These are phyloP conservation scores for Coleophoma cylindrospora DNA, from an alignment of 2,329 filamentous ascomycete genomes.

Conservation along the genomic window DNA sequence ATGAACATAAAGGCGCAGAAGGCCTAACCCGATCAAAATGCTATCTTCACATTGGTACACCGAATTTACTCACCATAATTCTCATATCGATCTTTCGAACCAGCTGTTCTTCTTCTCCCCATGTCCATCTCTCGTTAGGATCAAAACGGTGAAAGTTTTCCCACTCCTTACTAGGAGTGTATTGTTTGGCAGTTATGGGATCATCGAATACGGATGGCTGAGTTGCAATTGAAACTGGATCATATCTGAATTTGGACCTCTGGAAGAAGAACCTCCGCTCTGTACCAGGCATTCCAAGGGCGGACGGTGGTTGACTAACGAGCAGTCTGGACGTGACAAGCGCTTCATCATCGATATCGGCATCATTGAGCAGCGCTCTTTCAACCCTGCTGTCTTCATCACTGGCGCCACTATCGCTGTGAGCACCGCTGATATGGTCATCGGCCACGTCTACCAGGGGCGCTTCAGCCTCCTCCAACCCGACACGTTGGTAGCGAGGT, in stretches of 20 bases:
- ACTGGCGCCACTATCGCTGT: too few relatives aligned
- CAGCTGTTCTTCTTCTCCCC: constrained; percentile 27
- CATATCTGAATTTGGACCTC: constrained; percentile 12
- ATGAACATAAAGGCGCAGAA: constrained; percentile 50
- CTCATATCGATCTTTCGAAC: constrained; percentile 24
- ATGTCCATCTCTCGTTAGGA: constrained; percentile 30
- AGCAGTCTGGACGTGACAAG: too few relatives aligned
- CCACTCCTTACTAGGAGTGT: constrained; percentile 24
- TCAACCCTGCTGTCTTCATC: too few relatives aligned
- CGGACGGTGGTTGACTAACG: neutral
- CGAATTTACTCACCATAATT: constrained; percentile 19
- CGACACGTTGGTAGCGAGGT: too few relatives aligned
- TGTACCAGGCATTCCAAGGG: constrained; percentile 9
- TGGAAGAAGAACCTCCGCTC: constrained; percentile 19
- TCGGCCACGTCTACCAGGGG: too few relatives aligned
- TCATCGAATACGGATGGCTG: constrained; percentile 21
- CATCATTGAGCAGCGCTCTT: too few relatives aligned
- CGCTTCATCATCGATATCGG: too few relatives aligned
- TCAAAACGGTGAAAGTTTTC: constrained; percentile 34
- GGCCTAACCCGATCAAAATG: neutral
- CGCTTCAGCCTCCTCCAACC: too few relatives aligned
- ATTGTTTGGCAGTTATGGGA: constrained; percentile 9
- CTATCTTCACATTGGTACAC: neutral
- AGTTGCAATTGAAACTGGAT: constrained; percentile 16
- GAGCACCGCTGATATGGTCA: too few relatives aligned